phyloP scores from a whole-genome alignment of 345 rosid genomes.

The Abelmoschus esculentus region DNA sequence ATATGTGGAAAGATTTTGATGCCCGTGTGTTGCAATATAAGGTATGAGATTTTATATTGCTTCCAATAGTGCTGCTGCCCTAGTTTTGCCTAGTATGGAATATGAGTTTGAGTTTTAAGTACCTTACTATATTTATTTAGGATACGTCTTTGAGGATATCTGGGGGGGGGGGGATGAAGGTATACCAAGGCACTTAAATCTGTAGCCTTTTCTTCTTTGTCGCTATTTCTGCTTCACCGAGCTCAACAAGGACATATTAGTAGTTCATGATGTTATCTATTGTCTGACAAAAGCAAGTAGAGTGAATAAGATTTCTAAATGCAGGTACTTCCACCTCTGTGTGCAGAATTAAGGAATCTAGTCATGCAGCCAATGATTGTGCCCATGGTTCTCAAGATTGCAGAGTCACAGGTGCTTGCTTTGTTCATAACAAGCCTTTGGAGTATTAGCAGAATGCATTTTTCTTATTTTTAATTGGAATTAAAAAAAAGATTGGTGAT shows the following conservation, averaged over 20 bases:
- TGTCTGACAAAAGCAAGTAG: background rate
- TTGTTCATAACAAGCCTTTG: slow-evolving; percentile 11
- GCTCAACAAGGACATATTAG: background rate
- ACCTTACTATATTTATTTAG: background rate
- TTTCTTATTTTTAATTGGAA: slow-evolving; percentile 2
- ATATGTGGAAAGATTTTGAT: slow-evolving; percentile 99
- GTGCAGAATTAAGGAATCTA: slow-evolving; percentile 95
- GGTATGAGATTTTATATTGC: slow-evolving; percentile 41
- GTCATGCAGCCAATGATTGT: slow-evolving; percentile 96
- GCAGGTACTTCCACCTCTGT: slow-evolving; percentile 97
- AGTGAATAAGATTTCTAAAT: slow-evolving; percentile 11
- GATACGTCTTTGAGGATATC: background rate
- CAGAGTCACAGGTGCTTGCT: slow-evolving; percentile 79
- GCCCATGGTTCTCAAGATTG: slow-evolving; percentile 95
- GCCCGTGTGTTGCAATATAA: slow-evolving; percentile 92
- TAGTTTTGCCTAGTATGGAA: background rate
- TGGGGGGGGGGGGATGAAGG: background rate
- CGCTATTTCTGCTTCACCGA: slow-evolving; percentile 1
- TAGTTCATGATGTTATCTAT: background rate
- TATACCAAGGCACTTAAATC: background rate
- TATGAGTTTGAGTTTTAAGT: background rate
- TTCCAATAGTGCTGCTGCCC: background rate
- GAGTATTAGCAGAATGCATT: background rate
- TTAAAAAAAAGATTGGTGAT: background rate
- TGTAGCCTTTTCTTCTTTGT: background rate